Conservation (phyloP, 2,329 filamentous ascomycete genomes). For the Fusarium equiseti region DNA sequence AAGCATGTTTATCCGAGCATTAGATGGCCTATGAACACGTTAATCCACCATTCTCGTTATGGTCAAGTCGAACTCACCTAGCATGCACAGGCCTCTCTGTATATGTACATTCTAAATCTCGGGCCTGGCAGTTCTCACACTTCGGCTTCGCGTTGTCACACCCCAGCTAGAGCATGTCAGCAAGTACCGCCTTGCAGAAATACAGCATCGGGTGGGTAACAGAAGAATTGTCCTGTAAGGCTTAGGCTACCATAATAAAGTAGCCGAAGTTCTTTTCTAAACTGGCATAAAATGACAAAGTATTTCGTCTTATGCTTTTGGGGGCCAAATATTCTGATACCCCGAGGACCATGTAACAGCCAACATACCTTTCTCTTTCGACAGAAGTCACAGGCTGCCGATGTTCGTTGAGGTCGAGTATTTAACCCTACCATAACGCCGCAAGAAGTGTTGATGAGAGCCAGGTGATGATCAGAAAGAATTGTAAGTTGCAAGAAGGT, state of each 20-base stretch:
- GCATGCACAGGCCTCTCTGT: slow-evolving; percentile 12
- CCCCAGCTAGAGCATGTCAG: slow-evolving; percentile 11
- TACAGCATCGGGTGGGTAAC: no score
- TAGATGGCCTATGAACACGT: slow-evolving; percentile 19
- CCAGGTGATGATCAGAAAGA: no score
- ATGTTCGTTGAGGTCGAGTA: not conserved
- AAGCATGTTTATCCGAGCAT: slow-evolving; percentile 51
- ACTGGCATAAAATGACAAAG: no score
- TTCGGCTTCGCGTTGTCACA: slow-evolving; percentile 39
- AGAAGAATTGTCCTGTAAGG: no score
- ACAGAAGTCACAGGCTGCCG: slow-evolving; percentile 41
- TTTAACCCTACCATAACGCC: not conserved
- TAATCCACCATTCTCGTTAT: fast-evolving
- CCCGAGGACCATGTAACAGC: no score
- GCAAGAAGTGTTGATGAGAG: not conserved
- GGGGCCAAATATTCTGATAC: no score
- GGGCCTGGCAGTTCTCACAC: slow-evolving; percentile 34
- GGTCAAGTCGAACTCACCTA: not conserved
- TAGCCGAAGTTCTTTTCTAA: no score
- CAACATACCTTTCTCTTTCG: slow-evolving; percentile 35
- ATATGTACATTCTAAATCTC: slow-evolving; percentile 26
- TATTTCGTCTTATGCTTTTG: no score
- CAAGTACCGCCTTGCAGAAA: fast-evolving
- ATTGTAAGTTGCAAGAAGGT: no score
- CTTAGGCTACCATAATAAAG: no score